phyloP scores from a whole-genome alignment of 169 alveolate species.

The Plasmodium gonderi region DNA sequence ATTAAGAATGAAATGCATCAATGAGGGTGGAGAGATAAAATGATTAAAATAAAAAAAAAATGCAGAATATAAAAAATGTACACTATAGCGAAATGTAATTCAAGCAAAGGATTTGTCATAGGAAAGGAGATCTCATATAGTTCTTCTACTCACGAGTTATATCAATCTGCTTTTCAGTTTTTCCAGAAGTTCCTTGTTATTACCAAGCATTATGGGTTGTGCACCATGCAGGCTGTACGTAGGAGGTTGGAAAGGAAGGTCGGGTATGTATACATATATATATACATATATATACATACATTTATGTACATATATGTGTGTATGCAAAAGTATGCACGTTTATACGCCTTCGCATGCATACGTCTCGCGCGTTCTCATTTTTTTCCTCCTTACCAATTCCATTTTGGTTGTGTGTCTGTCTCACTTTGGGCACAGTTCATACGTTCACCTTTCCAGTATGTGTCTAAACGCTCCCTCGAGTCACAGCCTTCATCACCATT shows the following conservation, averaged over 20 bases:
- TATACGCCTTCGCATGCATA: not conserved
- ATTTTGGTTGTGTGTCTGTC: not conserved
- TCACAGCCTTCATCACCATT: not conserved
- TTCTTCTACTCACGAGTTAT: not conserved
- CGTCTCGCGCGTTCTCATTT: not conserved
- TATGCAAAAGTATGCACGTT: not conserved
- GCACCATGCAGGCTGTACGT: slow-evolving; percentile 38
- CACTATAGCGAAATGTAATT: not conserved
- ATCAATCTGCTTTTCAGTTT: slow-evolving; percentile 30
- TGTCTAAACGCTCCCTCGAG: not conserved
- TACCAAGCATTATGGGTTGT: slow-evolving; percentile 12
- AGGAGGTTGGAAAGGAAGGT: not conserved
- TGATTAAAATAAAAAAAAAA: not conserved
- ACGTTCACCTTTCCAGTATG: not conserved
- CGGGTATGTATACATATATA: not conserved
- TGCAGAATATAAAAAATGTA: not conserved
- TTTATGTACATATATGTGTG: not conserved
- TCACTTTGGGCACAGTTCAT: not conserved
- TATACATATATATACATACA: not conserved
- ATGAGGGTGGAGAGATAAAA: not conserved
- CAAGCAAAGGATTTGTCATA: not conserved
- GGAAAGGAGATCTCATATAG: not conserved
- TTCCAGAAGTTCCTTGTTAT: slow-evolving; percentile 43
- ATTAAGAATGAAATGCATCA: not conserved
- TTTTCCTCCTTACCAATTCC: slow-evolving; percentile 22